These are phyloP conservation scores for Beauveria medogensis DNA, from an alignment of 2,329 filamentous ascomycete species.

Conservation along the genomic window DNA sequence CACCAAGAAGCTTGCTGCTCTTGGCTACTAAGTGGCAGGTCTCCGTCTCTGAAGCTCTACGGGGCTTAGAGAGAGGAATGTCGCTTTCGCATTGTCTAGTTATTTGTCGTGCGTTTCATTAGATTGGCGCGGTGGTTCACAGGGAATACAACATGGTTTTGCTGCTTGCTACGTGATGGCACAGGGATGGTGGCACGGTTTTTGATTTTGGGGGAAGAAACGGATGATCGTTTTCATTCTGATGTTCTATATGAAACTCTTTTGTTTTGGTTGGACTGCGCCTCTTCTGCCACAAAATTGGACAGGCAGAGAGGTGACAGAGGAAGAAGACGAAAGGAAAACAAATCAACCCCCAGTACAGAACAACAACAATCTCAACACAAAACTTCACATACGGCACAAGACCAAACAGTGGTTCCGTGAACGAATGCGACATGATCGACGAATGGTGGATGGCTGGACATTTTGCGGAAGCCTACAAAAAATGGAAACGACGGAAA, in stretches of 20 bases:
- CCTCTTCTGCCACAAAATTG: background rate
- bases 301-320: background rate
- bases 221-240: constrained; percentile 8
- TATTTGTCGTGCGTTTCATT: constrained; percentile 44
- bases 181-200: background rate
- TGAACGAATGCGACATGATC: constrained; percentile 2
- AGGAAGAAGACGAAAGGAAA: constrained; percentile 11
- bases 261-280: background rate
- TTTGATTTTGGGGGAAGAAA: background rate
- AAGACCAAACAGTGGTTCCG: background rate
- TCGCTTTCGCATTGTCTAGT: constrained; percentile 31
- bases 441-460: background rate
- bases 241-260: constrained; percentile 8
- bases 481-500: constrained; percentile 8
- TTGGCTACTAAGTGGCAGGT: constrained; percentile 9
- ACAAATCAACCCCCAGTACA: constrained; percentile 10
- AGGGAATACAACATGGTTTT: constrained; percentile 39
- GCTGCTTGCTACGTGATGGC: constrained; percentile 10
- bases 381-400: constrained; percentile 6
- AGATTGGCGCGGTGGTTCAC: constrained; percentile 47
- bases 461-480: background rate
- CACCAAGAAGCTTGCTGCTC: constrained; percentile 37
- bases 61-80: background rate
- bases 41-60: background rate
- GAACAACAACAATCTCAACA: constrained; percentile 10